Evolutionary conservation across 345 rosid species (phyloP).

Genomic region (Eutrema heterophyllum): DNA sequence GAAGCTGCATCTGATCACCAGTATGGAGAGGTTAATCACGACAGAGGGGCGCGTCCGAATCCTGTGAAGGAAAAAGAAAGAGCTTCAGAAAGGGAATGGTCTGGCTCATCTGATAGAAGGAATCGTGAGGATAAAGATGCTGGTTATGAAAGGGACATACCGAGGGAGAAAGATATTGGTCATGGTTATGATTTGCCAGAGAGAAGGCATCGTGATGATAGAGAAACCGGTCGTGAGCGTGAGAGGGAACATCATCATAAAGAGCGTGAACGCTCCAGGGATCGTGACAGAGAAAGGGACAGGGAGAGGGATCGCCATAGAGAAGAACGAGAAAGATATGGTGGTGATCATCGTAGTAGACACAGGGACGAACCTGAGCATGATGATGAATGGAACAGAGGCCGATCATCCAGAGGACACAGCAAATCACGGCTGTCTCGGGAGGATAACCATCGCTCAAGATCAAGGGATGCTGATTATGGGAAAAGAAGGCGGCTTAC

Average conservation of each 20-base stretch:
- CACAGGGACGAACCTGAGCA: conserved; percentile 56
- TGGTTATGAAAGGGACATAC: conserved; percentile 50
- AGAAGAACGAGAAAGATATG: conserved; percentile 60
- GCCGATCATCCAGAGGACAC: conserved; percentile 59
- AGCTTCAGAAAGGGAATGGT: conserved; percentile 66
- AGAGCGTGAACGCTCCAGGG: conserved; percentile 63
- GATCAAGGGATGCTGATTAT: conserved; percentile 75
- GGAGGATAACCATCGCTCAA: conserved; percentile 63
- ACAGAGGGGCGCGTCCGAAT: conserved; percentile 56
- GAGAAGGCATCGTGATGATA: conserved; percentile 58
- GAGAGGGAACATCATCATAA: conserved; percentile 56
- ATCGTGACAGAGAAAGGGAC: conserved; percentile 56
- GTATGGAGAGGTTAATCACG: conserved; percentile 65
- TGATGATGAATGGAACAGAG: conserved; percentile 64
- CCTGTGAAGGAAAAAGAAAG: conserved; percentile 63
- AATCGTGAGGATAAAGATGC: conserved; percentile 65
- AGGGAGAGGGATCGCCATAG: conserved; percentile 57
- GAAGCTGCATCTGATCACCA: conserved; percentile 84
- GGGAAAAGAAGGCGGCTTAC: conserved; percentile 74
- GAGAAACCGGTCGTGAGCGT: conserved; percentile 59
- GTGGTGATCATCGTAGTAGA: conserved; percentile 48
- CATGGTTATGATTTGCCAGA: conserved; percentile 56
- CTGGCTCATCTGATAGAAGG: conserved; percentile 68
- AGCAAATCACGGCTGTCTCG: conserved; percentile 55
- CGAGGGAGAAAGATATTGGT: conserved; percentile 57